phyloP scores from a whole-genome alignment of 163 green algal species.

The Volvox carteri region DNA sequence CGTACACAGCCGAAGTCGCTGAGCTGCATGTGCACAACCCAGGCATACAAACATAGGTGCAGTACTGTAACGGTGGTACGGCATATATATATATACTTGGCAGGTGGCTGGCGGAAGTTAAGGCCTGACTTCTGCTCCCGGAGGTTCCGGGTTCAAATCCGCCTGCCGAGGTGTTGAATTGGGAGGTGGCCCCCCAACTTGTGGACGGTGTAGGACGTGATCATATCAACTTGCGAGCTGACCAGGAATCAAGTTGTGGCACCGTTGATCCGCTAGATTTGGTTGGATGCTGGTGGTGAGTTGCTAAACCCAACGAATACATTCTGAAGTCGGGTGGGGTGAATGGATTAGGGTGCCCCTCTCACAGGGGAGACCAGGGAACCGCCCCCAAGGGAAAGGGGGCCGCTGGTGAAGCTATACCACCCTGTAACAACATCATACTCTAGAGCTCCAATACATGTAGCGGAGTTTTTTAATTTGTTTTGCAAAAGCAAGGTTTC shows the following conservation, averaged over 20 bases:
- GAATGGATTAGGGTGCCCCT: too few species aligned
- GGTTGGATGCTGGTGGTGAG: neutral
- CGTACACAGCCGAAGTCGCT: slow-evolving; percentile 50
- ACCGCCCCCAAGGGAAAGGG: neutral
- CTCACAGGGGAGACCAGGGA: neutral
- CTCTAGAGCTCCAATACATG: too few species aligned
- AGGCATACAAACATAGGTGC: too few species aligned
- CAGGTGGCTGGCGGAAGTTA: neutral
- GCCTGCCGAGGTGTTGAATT: neutral
- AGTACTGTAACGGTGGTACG: too few species aligned
- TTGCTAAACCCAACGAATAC: neutral
- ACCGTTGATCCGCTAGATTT: neutral
- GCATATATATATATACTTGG: neutral
- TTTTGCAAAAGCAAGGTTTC: too few species aligned
- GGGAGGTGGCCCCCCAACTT: neutral
- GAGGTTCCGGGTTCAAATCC: neutral
- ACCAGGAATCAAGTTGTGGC: neutral
- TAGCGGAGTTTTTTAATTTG: too few species aligned
- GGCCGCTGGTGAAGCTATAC: neutral
- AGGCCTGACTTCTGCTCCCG: neutral
- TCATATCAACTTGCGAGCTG: neutral
- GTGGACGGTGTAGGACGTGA: neutral
- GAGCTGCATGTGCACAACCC: slow-evolving; percentile 5
- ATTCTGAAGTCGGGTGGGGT: neutral
- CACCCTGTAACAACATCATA: neutral